Conservation (phyloP, 2,329 filamentous ascomycete genomes). For the Colletotrichum sp. region DNA sequence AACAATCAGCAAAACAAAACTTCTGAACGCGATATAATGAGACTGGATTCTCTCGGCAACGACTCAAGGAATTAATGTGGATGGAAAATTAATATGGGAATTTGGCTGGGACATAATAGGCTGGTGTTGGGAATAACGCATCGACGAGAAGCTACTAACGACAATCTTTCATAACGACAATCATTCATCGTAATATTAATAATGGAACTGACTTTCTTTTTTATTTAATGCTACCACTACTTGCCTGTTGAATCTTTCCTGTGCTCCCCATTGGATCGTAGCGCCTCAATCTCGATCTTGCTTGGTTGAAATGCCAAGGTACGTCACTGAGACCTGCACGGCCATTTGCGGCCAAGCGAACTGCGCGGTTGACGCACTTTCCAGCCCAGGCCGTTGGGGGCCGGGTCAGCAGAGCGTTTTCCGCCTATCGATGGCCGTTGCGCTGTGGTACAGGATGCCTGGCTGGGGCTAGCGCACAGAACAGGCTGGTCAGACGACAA, state of each 20-base stretch:
- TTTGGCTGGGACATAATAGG: neutral
- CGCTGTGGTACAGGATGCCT: neutral
- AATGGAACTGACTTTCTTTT: neutral
- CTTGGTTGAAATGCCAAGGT: neutral
- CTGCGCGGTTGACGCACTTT: neutral
- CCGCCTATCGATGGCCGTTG: neutral
- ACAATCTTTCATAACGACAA: neutral
- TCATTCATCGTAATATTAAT: neutral
- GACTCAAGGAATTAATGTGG: neutral
- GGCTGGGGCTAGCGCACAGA: neutral
- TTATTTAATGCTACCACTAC: neutral
- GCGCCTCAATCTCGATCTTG: neutral
- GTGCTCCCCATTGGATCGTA: neutral
- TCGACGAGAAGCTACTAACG: neutral
- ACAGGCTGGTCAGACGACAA: neutral
- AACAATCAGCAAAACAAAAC: neutral
- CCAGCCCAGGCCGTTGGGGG: neutral
- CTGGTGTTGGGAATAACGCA: neutral
- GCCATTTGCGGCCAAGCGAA: neutral
- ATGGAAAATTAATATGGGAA: neutral
- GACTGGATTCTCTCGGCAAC: neutral
- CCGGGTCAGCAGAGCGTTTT: neutral
- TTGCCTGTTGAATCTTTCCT: neutral
- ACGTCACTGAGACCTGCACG: neutral
- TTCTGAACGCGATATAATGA: neutral